These are phyloP conservation scores for Grosmannia huntii DNA, from an alignment of 2,329 filamentous ascomycete species.

Conservation along the genomic window DNA sequence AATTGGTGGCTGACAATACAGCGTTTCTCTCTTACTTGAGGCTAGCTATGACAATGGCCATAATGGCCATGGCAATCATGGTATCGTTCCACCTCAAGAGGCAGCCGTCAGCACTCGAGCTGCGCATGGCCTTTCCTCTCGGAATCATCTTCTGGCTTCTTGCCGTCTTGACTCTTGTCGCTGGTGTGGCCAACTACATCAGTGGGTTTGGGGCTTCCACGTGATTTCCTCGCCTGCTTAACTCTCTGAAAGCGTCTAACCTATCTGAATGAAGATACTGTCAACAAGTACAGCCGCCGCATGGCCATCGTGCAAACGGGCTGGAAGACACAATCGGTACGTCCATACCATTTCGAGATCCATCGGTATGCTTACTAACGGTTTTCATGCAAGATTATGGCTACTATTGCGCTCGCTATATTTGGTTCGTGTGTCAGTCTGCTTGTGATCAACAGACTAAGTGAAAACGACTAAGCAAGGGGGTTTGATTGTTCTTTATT, in stretches of 20 bases:
- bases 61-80: slow-evolving; percentile 82
- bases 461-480: slow-evolving; percentile 8
- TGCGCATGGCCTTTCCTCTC: slow-evolving; percentile 66
- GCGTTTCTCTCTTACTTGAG: slow-evolving; percentile 84
- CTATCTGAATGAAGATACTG: slow-evolving; percentile 35
- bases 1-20: slow-evolving; percentile 15
- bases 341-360: slow-evolving; percentile 11
- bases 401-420: slow-evolving; percentile 47
- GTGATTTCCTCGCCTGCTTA: neutral
- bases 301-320: slow-evolving; percentile 82
- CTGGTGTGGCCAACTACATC: slow-evolving; percentile 80
- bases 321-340: slow-evolving; percentile 78
- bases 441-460: slow-evolving; percentile 34
- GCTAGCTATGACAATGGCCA: slow-evolving; percentile 77
- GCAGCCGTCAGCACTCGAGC: slow-evolving; percentile 57
- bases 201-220: slow-evolving; percentile 29
- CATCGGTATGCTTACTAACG: neutral
- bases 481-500: neutral
- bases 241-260: neutral
- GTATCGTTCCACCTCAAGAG: slow-evolving; percentile 83
- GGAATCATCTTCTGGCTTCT: slow-evolving; percentile 82
- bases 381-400: slow-evolving; percentile 39
- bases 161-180: slow-evolving; percentile 59
- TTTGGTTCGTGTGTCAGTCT: slow-evolving; percentile 53
- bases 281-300: slow-evolving; percentile 69